Evolutionary conservation across 768 basidiomycete genomes (phyloP), one percentile per base, ranked within the genome.

Genomic region (Termitomyces sp.): DNA sequence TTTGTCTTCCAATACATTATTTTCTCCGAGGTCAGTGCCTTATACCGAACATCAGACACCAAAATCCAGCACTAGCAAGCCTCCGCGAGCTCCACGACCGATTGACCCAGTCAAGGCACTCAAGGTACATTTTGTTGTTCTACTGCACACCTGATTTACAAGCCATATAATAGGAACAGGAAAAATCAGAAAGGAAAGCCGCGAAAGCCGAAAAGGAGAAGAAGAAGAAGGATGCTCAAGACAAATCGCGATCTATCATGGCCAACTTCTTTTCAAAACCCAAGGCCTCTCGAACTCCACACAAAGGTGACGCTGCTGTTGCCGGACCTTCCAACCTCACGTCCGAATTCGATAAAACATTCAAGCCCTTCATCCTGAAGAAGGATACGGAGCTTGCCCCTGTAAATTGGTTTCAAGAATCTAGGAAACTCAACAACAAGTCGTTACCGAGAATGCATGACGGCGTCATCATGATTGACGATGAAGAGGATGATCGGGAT

Each of bases 281-380:
- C 9, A 83, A 82, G n/a, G 45, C 71, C 15, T 60, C 66, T n/a
- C 55, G 61, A 54, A 59, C 57, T 47, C 65, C 64, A 42, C 65
- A 60, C 41, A 60, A 61, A 22, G 69, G 65, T 15, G 64, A 68
- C 1, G 64, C 66, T 36, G 66, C 72, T 9, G 68, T 69, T 53
- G 71, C 72, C 18, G 73, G 70, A 45, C 68, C 82, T 47, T 77
- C 76, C 6, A 68, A 65, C 31, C 61, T 69, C 2, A 75, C 77
- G 29, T 81, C 81, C 16, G 88, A 94, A 47, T 96, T 92, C 63
- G 80, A 87, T 54, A 82, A 75, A 63, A 76, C 78, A 1, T 97
- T 97, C 76, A 86, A 82, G 63, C 86, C 92, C 1, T 96, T 93
- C 68, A 76, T 82, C 5, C 63, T 90, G 58, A 92, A 89, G 75